Percentiles rank a stretch among this genome's conserved stretches.
Conservation (phyloP, 371 early-diverging fungal species). For the Syncephalastrum racemosum region DNA sequence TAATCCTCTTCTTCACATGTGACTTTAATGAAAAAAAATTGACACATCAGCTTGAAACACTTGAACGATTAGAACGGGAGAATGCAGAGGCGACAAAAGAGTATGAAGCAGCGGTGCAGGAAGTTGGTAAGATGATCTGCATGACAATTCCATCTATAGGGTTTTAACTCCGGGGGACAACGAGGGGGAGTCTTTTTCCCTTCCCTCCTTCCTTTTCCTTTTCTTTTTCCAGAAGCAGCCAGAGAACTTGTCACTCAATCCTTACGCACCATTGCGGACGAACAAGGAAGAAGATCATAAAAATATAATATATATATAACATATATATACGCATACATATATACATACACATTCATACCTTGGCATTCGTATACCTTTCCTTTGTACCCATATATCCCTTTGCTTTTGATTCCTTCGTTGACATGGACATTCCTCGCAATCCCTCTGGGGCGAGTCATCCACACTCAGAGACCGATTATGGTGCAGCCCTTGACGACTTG, state of each 20-base stretch:
- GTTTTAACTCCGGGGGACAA: not conserved
- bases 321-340: not conserved
- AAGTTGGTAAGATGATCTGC: constrained; percentile 34
- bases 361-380: not conserved
- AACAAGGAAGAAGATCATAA: constrained; percentile 21
- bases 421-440: too few species aligned
- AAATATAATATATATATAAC: not conserved
- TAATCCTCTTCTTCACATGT: constrained; percentile 21
- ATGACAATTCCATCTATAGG: not conserved
- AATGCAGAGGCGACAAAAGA: constrained; percentile 50
- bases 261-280: constrained; percentile 41
- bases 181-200: not conserved
- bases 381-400: not conserved
- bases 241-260: constrained; percentile 34
- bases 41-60: constrained; percentile 17
- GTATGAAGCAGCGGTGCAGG: constrained; percentile 49
- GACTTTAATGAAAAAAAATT: not conserved
- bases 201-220: not conserved
- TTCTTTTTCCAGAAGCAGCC: constrained; percentile 25
- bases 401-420: not conserved
- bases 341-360: not conserved
- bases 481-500: too few species aligned
- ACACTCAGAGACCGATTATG: too few species aligned
- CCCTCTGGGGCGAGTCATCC: too few species aligned
- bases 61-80: constrained; percentile 34